phyloP scores from a whole-genome alignment of 2,329 filamentous ascomycete genomes.

The Sarocladium kiliense region DNA sequence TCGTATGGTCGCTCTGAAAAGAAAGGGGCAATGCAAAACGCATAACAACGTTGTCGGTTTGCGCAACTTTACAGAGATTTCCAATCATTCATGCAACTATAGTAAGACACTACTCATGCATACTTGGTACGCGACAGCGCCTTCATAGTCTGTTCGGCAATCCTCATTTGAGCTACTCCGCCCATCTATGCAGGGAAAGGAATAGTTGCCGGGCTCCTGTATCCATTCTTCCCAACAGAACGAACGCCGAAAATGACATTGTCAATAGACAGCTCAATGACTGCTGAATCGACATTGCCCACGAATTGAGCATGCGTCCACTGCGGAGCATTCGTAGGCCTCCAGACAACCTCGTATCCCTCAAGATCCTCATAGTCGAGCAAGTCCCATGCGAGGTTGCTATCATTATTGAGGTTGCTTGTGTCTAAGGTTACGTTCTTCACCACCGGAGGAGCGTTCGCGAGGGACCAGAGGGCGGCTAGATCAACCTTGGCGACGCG shows the following conservation, averaged over 20 bases:
- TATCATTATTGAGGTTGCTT: constrained; percentile 41
- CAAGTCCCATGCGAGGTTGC: constrained; percentile 43
- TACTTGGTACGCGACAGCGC: no score
- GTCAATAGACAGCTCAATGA: constrained; percentile 48
- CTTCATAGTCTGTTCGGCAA: no score
- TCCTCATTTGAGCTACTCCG: no score
- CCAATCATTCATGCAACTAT: no score
- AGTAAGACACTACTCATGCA: no score
- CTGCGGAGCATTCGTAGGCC: constrained; percentile 42
- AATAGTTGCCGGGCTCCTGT: constrained; percentile 42
- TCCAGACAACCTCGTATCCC: constrained; percentile 53
- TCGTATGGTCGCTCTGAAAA: no score
- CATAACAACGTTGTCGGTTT: no score
- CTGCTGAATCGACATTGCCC: constrained; percentile 38
- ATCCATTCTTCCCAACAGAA: constrained; percentile 44
- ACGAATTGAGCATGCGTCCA: constrained; percentile 46
- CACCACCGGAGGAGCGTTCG: constrained; percentile 44
- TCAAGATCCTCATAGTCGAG: constrained; percentile 27
- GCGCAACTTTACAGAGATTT: no score
- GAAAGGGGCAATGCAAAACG: no score
- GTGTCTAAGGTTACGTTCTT: constrained; percentile 45
- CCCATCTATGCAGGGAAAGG: constrained; percentile 15
- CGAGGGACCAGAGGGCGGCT: constrained; percentile 48
- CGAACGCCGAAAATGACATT: constrained; percentile 53
- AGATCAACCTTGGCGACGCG: constrained; percentile 51